Percentiles rank a stretch among this genome's conserved stretches.
Evolutionary conservation across 75 land plant genomes (phyloP).

Genomic region (Larix kaempferi): DNA sequence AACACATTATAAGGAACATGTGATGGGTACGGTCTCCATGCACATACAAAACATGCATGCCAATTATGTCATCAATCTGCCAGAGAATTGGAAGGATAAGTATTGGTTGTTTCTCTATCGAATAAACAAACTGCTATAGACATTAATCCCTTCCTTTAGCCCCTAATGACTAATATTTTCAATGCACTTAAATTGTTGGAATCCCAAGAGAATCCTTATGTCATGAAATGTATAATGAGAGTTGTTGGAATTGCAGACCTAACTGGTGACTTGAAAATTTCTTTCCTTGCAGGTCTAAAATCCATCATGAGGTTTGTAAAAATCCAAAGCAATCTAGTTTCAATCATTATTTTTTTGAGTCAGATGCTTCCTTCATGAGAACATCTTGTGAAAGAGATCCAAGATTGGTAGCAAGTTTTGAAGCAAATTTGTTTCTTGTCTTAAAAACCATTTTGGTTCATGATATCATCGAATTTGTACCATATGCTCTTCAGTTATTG

Average conservation of each 20-base stretch:
- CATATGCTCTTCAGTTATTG: too few species aligned
- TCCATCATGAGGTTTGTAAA: constrained; percentile 59
- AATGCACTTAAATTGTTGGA: constrained; percentile 80
- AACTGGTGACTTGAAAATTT: constrained; percentile 44
- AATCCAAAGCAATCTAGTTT: constrained; percentile 90
- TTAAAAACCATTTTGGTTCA: constrained; percentile 65
- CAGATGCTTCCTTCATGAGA: constrained; percentile 74
- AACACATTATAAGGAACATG: constrained; percentile 40
- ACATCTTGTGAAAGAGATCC: constrained; percentile 65
- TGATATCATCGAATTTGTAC: too few species aligned
- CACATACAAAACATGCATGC: constrained; percentile 63
- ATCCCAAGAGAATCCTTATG: constrained; percentile 83
- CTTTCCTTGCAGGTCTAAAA: constrained; percentile 51
- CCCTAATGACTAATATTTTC: constrained; percentile 70
- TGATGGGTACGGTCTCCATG: constrained; percentile 45
- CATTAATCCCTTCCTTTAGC: constrained; percentile 45
- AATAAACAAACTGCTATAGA: constrained; percentile 67
- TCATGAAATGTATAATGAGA: constrained; percentile 98
- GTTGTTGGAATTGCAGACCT: constrained; percentile 71
- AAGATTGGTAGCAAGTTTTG: constrained; percentile 61
- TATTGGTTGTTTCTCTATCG: constrained; percentile 88
- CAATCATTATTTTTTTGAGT: constrained; percentile 93
- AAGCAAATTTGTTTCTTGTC: constrained; percentile 66
- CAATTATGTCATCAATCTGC: constrained; percentile 54
- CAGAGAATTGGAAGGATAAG: constrained; percentile 82